These are phyloP conservation scores for Thermothelomyces thermophilus DNA, from an alignment of 2,329 filamentous ascomycete genomes.

Conservation along the genomic window DNA sequence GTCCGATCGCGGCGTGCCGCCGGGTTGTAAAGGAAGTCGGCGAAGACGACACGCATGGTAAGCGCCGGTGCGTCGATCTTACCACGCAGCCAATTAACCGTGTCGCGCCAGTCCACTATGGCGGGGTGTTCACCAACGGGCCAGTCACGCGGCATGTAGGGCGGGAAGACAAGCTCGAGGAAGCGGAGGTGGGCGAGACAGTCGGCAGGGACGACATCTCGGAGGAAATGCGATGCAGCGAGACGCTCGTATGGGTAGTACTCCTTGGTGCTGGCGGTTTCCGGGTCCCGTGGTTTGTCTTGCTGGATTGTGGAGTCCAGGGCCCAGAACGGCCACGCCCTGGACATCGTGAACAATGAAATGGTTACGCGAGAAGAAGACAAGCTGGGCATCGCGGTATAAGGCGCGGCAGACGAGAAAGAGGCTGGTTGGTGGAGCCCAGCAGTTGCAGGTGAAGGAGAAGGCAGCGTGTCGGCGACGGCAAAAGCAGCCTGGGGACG, in stretches of 20 bases:
- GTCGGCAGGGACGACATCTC: constrained; percentile 1
- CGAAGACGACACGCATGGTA: not conserved
- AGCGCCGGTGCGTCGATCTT: not conserved
- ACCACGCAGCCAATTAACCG: not conserved
- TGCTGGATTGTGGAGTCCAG: not conserved
- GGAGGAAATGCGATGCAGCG: constrained; percentile 6
- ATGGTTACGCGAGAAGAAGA: constrained; percentile 2
- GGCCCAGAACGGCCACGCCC: not conserved
- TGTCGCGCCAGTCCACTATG: constrained; percentile 5
- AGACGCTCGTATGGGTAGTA: constrained; percentile 1
- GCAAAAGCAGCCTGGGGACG: not conserved
- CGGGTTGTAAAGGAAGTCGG: no score
- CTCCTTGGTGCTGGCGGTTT: not conserved
- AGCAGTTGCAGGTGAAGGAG: not conserved
- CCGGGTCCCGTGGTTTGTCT: not conserved
- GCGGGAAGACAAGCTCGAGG: constrained; percentile 10
- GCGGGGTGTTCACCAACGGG: not conserved
- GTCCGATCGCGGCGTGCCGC: no score
- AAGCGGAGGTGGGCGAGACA: constrained; percentile 11
- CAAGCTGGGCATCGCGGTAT: not conserved
- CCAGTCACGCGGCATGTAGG: constrained; percentile 6
- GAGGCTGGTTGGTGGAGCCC: not conserved
- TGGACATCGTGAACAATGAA: not conserved
- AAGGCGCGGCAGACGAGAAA: constrained; percentile 1
- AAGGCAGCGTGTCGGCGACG: not conserved